Evolutionary conservation across 805 yeast species (phyloP).

Genomic region (Teunomyces kruisii): DNA sequence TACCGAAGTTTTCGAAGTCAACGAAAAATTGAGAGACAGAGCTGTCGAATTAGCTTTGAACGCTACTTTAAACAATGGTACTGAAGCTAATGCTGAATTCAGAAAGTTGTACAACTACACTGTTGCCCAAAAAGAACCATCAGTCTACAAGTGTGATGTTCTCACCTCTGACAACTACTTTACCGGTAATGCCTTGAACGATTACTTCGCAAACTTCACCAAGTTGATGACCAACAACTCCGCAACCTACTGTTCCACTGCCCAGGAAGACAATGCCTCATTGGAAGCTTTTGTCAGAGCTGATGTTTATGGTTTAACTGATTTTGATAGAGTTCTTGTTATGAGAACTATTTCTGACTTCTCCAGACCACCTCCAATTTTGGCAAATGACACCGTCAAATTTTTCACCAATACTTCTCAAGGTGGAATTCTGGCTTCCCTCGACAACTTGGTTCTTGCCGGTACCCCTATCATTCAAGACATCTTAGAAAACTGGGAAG

Average conservation of each 20-base stretch:
- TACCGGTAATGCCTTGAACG: slow-evolving; percentile 52
- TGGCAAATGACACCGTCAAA: slow-evolving; percentile 43
- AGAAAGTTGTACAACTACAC: slow-evolving; percentile 46
- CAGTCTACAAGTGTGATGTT: slow-evolving; percentile 54
- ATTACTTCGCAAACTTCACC: slow-evolving; percentile 50
- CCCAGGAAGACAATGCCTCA: slow-evolving; percentile 68
- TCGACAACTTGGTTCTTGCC: slow-evolving; percentile 52
- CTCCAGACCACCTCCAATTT: slow-evolving; percentile 50
- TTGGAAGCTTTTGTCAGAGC: slow-evolving; percentile 59
- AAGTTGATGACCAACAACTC: slow-evolving; percentile 55
- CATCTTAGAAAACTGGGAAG: slow-evolving; percentile 49
- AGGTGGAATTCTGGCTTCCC: slow-evolving; percentile 52
- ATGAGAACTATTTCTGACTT: slow-evolving; percentile 65
- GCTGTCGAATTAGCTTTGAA: slow-evolving; percentile 52
- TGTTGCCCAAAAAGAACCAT: slow-evolving; percentile 52
- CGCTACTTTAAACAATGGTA: slow-evolving; percentile 47
- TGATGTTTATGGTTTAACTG: slow-evolving; percentile 53
- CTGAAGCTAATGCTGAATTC: slow-evolving; percentile 42
- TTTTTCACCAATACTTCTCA: slow-evolving; percentile 50
- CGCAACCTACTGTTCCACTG: slow-evolving; percentile 58
- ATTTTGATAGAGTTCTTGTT: slow-evolving; percentile 55
- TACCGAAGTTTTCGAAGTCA: slow-evolving; percentile 63
- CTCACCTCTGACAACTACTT: slow-evolving; percentile 62
- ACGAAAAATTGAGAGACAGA: slow-evolving; percentile 56
- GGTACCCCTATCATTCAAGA: slow-evolving; percentile 57